Base-by-base conservation (phyloP, 371 early-diverging fungal genomes). In the Apophysomyces elegans region DNA sequence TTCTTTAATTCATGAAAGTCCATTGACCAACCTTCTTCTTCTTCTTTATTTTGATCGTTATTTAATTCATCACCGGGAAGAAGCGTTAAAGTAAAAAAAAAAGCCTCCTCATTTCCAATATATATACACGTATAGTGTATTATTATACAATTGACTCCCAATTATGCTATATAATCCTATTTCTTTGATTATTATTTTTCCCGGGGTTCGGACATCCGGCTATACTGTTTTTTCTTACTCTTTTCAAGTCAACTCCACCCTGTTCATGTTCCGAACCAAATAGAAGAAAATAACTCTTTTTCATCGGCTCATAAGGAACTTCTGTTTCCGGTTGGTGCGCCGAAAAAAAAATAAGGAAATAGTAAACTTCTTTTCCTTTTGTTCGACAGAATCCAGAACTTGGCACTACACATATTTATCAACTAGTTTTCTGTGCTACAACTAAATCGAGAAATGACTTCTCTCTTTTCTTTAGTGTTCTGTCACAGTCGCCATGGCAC, bases 401-500 rank as follows among this genome's bases (percentile, higher is more conserved):
- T 41, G 41, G 8, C 11, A 41, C 41, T 1, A 18, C 21, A 21
- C 7, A 50, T 21, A 50, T 50, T 2, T 9, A 50, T 8, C 41
- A 8, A 8, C 13, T 41, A 11, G 13, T 41, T 41, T 50, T 21
- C 35, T 50, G 54, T 50, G 11, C 47, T 14, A 47, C 47, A 13
- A 14, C 43, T 9, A 43, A 43, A 14, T 4, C 2, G 14, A 12
- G 43, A 26, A 12, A 1, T 43, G 26, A 26, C 14, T 12, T 1
- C 4, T 9, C 5, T 43, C 46, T 45, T n/a, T 18, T 13, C 13
- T 18, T 46, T 67, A 26, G 37, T 69, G 69, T 8, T 26, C 64
- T 35, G 37, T 39, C 7, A 69, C 69, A 11, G 64, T 46, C 7
- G 64, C 18, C 26, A 69, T 69, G 45, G 61, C 47, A 50, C 69